Evolutionary conservation across 129 eudicot genomes (phyloP), one percentile per base, ranked within the genome.

Genomic region (Tanacetum coccineum): DNA sequence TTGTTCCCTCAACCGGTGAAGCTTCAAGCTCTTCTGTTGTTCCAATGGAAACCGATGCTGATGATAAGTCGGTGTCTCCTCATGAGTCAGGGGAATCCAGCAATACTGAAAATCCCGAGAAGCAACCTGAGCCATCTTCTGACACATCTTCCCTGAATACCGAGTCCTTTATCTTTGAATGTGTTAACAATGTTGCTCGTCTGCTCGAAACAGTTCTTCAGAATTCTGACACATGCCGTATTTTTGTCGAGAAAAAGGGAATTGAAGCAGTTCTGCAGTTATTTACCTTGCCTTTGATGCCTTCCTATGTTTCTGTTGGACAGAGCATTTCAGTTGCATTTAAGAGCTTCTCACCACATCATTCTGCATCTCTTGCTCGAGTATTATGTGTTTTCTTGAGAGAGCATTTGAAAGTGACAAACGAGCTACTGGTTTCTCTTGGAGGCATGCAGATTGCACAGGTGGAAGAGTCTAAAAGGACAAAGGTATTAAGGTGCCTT

Each of bases 131-230:
- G 70, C 66, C 76, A 21, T 58, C 82, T 59, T 61, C 83, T 30
- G 96, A 88, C 84, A 73, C 78, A 3, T 79, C 87, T n/a, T 17
- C 55, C 62, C 52, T 59, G 51, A 89, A 82, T 74, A 78, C 79
- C 1, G 95, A 88, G 70, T 80, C 87, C 18, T 88, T 74, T 80
- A 86, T 93, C 68, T 95, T 96, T 40, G 99, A 93, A 60, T 86
- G 75, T 82, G 80, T 93, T 42, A 84, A 84, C 87, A 93, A 93
- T 81, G 87, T 67, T 70, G 85, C 95, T 72, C 96, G 95, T 54
- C 81, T 93, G 67, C 95, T 93, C 68, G 99, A 89, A 82, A 84
- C 96, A 36, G 72, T 93, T 72, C 95, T 93, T 79, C 99, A 93
- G 71, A 93, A 93, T 79, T 82, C 99, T 45, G 99, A 93, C 71